Evolutionary conservation across 805 yeast genomes (phyloP).

Genomic region (Lipomyces mesembrius): DNA sequence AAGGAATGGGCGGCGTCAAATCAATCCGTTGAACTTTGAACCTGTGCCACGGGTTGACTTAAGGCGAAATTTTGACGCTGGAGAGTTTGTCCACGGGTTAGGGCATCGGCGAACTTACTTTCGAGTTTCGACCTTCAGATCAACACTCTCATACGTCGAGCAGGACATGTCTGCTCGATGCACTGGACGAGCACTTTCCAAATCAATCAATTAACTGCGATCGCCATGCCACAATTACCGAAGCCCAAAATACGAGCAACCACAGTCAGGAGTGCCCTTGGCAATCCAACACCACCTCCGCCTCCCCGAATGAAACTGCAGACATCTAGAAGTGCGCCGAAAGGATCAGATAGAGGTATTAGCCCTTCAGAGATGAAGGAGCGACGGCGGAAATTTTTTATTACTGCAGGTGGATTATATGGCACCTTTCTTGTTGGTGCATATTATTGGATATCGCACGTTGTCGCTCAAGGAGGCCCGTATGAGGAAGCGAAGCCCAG

Average conservation of each 20-base stretch:
- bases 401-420: conserved; percentile 25
- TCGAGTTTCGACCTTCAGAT: too few species aligned
- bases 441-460: conserved; percentile 22
- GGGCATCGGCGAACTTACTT: too few species aligned
- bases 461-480: conserved; percentile 17
- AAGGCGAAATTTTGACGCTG: too few species aligned
- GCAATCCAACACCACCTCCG: neutral
- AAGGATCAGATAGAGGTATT: neutral
- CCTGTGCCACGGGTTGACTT: too few species aligned
- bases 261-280: neutral
- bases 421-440: conserved; percentile 27
- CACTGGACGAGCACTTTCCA: neutral
- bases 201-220: neutral
- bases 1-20: neutral
- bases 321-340: neutral
- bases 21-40: too few species aligned
- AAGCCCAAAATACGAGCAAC: conserved; percentile 11
- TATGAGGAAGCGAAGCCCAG: conserved; percentile 63
- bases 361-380: conserved; percentile 16
- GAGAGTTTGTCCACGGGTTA: too few species aligned
- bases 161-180: neutral
- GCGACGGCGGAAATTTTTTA: conserved; percentile 30
- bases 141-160: too few species aligned
- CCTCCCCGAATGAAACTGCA: neutral
- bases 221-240: conserved; percentile 24